Percentiles rank a stretch among this genome's conserved stretches.
phyloP scores from a whole-genome alignment of 495 filamentous ascomycete species.

The Neurospora sp. region DNA sequence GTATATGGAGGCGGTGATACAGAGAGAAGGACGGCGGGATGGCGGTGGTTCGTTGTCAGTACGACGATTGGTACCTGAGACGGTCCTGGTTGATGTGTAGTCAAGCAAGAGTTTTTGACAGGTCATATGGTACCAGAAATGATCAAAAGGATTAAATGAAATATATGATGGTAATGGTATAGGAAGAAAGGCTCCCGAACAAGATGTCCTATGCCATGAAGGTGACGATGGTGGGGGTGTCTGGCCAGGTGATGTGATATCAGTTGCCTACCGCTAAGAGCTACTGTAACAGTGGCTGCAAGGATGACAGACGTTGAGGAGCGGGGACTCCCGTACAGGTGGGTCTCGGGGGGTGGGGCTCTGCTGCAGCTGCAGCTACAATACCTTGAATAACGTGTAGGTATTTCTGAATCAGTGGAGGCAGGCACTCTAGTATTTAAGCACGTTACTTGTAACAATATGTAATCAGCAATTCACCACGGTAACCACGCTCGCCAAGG shows the following conservation, averaged over 20 bases:
- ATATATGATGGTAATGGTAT: background rate
- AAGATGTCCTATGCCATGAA: background rate
- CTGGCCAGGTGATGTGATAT: background rate
- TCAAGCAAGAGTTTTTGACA: background rate
- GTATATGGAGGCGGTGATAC: background rate
- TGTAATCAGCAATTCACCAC: background rate
- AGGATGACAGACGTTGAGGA: background rate
- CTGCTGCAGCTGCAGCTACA: background rate
- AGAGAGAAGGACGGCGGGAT: background rate
- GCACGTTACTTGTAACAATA: background rate
- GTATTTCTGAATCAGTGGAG: background rate
- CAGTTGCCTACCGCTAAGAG: background rate
- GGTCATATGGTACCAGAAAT: background rate
- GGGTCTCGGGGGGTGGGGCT: background rate
- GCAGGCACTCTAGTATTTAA: background rate
- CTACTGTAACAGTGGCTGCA: background rate
- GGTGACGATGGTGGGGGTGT: background rate
- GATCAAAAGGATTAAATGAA: background rate
- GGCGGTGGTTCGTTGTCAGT: background rate
- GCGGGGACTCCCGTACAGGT: background rate
- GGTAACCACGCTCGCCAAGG: background rate
- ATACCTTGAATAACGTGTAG: background rate
- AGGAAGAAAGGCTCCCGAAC: background rate
- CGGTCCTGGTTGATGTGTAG: background rate
- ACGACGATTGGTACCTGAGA: background rate